Evolutionary conservation across 176 grass and related monocot species (phyloP).

Genomic region (Areca catechu): DNA sequence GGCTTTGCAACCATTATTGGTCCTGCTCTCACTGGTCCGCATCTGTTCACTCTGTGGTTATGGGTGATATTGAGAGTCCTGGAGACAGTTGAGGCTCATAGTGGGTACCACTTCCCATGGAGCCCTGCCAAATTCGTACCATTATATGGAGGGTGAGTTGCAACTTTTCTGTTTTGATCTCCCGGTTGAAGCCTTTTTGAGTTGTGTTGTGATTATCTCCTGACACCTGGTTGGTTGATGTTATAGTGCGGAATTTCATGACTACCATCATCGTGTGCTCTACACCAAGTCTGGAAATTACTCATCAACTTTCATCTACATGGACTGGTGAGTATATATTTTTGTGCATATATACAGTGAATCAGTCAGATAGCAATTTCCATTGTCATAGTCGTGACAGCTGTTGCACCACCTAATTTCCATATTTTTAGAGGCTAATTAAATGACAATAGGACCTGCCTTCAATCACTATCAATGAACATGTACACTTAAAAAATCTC

Average conservation of each 20-base stretch:
- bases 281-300: conserved; percentile 90
- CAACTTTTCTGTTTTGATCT: not conserved
- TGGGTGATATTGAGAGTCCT: conserved; percentile 14
- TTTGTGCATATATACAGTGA: no score
- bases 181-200: no score
- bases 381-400: no score
- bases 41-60: conserved; percentile 12
- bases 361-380: no score
- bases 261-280: conserved; percentile 80
- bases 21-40: conserved; percentile 16
- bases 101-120: conserved; percentile 20
- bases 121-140: conserved; percentile 17
- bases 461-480: no score
- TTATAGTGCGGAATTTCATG: conserved; percentile 63
- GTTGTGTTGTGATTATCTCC: no score
- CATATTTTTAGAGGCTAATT: no score
- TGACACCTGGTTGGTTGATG: no score
- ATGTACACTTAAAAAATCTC: no score
- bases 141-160: conserved; percentile 15
- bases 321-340: conserved; percentile 58
- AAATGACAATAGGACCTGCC: no score
- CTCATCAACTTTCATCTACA: conserved; percentile 89
- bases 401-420: no score
- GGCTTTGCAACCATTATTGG: conserved; percentile 16
- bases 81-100: conserved; percentile 13